These are phyloP conservation scores for Xylariaceae sp. DNA, from an alignment of 2,329 filamentous ascomycete genomes.

Conservation along the genomic window DNA sequence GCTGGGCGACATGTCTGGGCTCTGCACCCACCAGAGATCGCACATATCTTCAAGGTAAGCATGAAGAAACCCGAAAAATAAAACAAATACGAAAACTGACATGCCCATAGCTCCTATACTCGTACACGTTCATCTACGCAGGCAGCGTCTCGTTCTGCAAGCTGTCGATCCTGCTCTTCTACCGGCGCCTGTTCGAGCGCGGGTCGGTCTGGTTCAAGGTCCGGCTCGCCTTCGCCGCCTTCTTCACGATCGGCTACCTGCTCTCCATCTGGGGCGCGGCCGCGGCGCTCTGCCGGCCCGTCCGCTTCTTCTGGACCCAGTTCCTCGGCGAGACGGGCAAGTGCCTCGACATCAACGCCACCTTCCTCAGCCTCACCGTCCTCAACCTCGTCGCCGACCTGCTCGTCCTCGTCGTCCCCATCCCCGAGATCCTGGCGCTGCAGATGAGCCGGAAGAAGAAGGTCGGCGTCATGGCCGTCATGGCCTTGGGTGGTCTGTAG, in stretches of 20 bases:
- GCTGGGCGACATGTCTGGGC: slow-evolving; percentile 24
- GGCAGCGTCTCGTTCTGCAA: slow-evolving; percentile 28
- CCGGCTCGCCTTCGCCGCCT: slow-evolving; percentile 18
- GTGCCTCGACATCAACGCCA: slow-evolving; percentile 25
- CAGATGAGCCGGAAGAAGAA: slow-evolving; percentile 28
- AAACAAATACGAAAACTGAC: slow-evolving; percentile 1
- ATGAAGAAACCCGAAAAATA: not conserved
- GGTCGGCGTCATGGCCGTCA: slow-evolving; percentile 26
- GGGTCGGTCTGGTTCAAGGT: slow-evolving; percentile 22
- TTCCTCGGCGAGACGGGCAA: slow-evolving; percentile 20
- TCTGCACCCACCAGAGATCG: slow-evolving; percentile 11
- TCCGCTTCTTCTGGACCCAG: slow-evolving; percentile 23
- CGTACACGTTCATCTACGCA: slow-evolving; percentile 29
- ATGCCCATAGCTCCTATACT: slow-evolving; percentile 24
- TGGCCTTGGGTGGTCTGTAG: slow-evolving; percentile 30
- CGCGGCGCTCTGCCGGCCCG: slow-evolving; percentile 20
- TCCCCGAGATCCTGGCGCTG: slow-evolving; percentile 27
- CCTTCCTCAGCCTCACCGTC: slow-evolving; percentile 26
- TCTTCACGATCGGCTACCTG: slow-evolving; percentile 24
- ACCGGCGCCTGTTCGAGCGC: slow-evolving; percentile 30
- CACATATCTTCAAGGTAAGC: slow-evolving; percentile 19
- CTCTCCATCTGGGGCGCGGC: slow-evolving; percentile 23
- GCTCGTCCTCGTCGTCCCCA: slow-evolving; percentile 27
- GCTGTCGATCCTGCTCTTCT: slow-evolving; percentile 30
- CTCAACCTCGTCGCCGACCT: slow-evolving; percentile 29